Evolutionary conservation across 495 filamentous ascomycete genomes (phyloP), one percentile per base, ranked within the genome.

Genomic region (Cudoniella acicularis): DNA sequence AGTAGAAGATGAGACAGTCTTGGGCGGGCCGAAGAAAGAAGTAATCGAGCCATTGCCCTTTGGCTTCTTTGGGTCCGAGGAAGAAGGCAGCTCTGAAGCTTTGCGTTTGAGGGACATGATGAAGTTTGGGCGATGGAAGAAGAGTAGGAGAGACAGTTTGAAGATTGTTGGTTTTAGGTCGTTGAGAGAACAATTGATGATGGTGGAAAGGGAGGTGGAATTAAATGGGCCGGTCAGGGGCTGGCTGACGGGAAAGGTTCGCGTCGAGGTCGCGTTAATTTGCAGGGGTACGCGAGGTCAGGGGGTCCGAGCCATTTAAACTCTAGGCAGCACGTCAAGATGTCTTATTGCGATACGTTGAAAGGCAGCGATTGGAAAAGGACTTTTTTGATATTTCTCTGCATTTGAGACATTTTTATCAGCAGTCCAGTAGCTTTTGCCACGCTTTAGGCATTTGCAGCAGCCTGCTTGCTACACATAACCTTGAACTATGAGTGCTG

Each of bases 71-170:
- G 80, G 70, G 4, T 72, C 69, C 17, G 73, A 69, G n/a, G 76
- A 68, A 16, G 76, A 68, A 20, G 78, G 65, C 2, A 80, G 75
- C 2, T 63, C 57, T 41, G 69, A 68, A 41, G 84, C 82, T 76
- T 91, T 91, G 60, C 89, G 85, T 74, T 93, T 93, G 52, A 84
- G 68, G 1, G 77, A 78, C 74, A 80, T 80, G 54, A 59, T 71
- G 30, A 40, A 21, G 10, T 25, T 48, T 25, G 50, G 42, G 17
- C 52, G 50, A 42, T 41, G 53, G 40, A 49, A 54, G 25, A 56
- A 13, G 45, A 65, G 9, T 23, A 52, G 21, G 59, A 60, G 48
- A 60, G 59, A 59, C 56, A 62, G 51, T 50, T 62, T 62, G 59
- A 30, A 51, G 46, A 36, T 56, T 22, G 49, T 2, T 54, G 11